Conservation (phyloP, 257 asterid genomes). For the Cruciata laevipes region DNA sequence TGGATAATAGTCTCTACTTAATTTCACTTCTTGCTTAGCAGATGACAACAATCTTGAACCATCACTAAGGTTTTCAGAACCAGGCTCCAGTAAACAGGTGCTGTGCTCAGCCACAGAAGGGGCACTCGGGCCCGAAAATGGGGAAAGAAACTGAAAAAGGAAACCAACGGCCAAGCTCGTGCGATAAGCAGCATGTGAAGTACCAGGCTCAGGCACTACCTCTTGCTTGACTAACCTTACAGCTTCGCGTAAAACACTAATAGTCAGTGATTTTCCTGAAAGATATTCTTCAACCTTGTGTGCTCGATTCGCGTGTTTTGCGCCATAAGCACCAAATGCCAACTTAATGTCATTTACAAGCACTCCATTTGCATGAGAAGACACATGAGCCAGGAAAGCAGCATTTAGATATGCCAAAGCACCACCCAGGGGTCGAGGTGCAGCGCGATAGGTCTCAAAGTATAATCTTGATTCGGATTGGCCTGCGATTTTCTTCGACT, state of each 20-base stretch:
- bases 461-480: constrained; percentile 25
- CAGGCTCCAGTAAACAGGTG: constrained; percentile 16
- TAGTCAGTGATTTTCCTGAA: constrained; percentile 27
- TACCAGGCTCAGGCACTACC: constrained; percentile 46
- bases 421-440: constrained; percentile 65
- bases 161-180: constrained; percentile 49
- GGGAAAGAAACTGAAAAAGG: constrained; percentile 46
- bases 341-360: constrained; percentile 26
- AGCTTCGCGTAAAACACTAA: constrained; percentile 36
- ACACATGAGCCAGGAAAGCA: constrained; percentile 53
- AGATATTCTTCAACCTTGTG: constrained; percentile 44
- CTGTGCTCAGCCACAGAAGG: constrained; percentile 8
- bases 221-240: constrained; percentile 38
- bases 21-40: constrained; percentile 51
- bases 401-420: constrained; percentile 63
- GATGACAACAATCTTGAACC: constrained; percentile 35
- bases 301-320: constrained; percentile 42
- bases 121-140: constrained; percentile 17
- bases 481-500: constrained; percentile 14
- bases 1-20: constrained; percentile 45
- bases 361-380: constrained; percentile 25
- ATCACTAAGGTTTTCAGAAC: constrained; percentile 12
- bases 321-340: constrained; percentile 59
- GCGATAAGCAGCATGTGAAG: constrained; percentile 43
- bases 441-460: constrained; percentile 53